These are phyloP conservation scores for Fusarium decemcellulare DNA, from an alignment of 2,329 filamentous ascomycete species.

Conservation along the genomic window DNA sequence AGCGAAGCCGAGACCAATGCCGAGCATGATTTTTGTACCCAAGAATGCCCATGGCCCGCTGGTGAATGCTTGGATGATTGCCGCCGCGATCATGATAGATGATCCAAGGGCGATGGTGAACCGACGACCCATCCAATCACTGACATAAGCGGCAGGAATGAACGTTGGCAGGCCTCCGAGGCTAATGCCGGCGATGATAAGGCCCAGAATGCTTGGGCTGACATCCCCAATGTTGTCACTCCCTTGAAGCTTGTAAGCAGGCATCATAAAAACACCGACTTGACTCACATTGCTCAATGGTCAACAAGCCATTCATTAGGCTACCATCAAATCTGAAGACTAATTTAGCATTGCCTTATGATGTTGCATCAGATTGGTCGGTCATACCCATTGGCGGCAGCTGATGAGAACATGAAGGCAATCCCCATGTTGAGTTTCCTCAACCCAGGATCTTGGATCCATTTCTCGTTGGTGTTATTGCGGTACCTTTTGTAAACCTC, in stretches of 20 bases:
- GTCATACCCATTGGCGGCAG: slow-evolving; percentile 25
- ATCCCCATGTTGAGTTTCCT: slow-evolving; percentile 25
- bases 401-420: slow-evolving; percentile 29
- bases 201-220: slow-evolving; percentile 28
- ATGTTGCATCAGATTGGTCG: background rate
- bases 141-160: slow-evolving; percentile 29
- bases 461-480: slow-evolving; percentile 30
- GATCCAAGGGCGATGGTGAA: slow-evolving; percentile 31
- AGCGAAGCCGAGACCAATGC: slow-evolving; percentile 32
- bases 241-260: background rate
- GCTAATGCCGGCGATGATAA: slow-evolving; percentile 38
- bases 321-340: slow-evolving; percentile 21
- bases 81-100: slow-evolving; percentile 22
- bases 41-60: slow-evolving; percentile 21
- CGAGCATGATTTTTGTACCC: slow-evolving; percentile 30
- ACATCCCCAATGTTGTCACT: slow-evolving; percentile 28
- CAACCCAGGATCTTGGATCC: slow-evolving; percentile 24
- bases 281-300: slow-evolving; percentile 11
- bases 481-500: slow-evolving; percentile 22
- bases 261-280: background rate
- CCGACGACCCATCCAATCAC: slow-evolving; percentile 32
- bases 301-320: slow-evolving; percentile 26
- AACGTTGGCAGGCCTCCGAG: slow-evolving; percentile 36
- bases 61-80: slow-evolving; percentile 21
- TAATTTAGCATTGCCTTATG: background rate